Conservation (phyloP, 257 asterid species). For the Solanum paucissectum region DNA sequence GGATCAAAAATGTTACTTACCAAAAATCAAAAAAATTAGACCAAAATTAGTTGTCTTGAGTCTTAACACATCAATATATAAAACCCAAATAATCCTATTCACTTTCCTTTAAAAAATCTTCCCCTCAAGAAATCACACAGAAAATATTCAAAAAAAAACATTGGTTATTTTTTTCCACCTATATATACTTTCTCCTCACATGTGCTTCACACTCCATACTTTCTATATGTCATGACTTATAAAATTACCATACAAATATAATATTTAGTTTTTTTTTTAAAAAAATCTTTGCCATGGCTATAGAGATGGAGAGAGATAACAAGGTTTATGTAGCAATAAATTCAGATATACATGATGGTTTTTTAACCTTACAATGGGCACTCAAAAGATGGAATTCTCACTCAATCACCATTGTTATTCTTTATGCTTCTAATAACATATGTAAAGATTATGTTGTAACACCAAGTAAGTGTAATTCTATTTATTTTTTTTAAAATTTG, state of each 20-base stretch:
- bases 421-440: slow-evolving; percentile 28
- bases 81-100: slow-evolving; percentile 3
- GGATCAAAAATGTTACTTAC: not conserved
- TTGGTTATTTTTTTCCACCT: not conserved
- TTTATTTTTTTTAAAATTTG: not conserved
- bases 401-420: slow-evolving; percentile 33
- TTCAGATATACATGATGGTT: slow-evolving; percentile 42
- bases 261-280: not conserved
- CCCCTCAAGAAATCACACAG: not conserved
- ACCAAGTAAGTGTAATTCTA: slow-evolving; percentile 30
- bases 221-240: not conserved
- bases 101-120: slow-evolving; percentile 2
- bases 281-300: not conserved
- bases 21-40: not conserved
- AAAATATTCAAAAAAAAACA: slow-evolving; percentile 7
- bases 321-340: slow-evolving; percentile 65
- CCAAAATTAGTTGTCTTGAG: not conserved
- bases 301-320: slow-evolving; percentile 21
- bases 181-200: not conserved
- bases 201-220: not conserved
- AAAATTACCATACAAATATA: not conserved
- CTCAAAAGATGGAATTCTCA: slow-evolving; percentile 35
- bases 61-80: not conserved
- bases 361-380: slow-evolving; percentile 50
- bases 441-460: slow-evolving; percentile 49